Percentiles rank a stretch among this genome's conserved stretches.
Conservation (phyloP, 2,329 filamentous ascomycete genomes). For the Epichloe coenophiala region DNA sequence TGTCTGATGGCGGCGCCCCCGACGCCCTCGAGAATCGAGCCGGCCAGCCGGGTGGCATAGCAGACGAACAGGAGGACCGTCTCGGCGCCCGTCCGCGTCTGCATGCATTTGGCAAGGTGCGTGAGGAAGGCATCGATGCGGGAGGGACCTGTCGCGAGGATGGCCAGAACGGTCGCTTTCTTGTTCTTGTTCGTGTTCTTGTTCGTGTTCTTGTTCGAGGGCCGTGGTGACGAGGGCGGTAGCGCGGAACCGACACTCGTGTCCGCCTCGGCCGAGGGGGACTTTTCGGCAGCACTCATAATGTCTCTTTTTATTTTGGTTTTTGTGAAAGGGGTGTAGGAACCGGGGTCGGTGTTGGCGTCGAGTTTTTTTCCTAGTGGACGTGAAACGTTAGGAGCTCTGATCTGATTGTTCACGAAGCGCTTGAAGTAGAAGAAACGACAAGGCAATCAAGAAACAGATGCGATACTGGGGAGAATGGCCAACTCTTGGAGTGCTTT, state of each 20-base stretch:
- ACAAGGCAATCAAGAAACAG: too few relatives aligned
- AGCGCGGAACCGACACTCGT: conserved; percentile 1
- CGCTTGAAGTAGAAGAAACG: too few relatives aligned
- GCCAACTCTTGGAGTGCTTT: too few relatives aligned
- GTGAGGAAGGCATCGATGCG: conserved; percentile 38
- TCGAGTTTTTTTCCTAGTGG: too few relatives aligned
- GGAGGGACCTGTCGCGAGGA: conserved; percentile 10
- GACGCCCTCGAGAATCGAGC: conserved; percentile 35
- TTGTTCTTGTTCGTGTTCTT: neutral
- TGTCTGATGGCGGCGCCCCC: conserved; percentile 44
- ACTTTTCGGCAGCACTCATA: neutral
- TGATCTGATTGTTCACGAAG: neutral
- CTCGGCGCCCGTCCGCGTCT: conserved; percentile 57
- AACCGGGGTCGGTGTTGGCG: too few relatives aligned
- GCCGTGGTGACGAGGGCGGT: conserved; percentile 5
- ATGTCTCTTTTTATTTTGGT: neutral
- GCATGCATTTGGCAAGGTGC: conserved; percentile 48
- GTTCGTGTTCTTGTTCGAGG: neutral
- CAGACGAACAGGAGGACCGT: conserved; percentile 53
- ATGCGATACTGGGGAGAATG: too few relatives aligned
- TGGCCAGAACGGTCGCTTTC: conserved; percentile 5
- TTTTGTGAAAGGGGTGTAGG: too few relatives aligned
- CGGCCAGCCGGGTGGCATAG: conserved; percentile 49
- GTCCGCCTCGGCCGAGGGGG: neutral
- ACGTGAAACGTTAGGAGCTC: neutral